phyloP scores from a whole-genome alignment of 2,329 filamentous ascomycete species.

The Cladosporium sp. region DNA sequence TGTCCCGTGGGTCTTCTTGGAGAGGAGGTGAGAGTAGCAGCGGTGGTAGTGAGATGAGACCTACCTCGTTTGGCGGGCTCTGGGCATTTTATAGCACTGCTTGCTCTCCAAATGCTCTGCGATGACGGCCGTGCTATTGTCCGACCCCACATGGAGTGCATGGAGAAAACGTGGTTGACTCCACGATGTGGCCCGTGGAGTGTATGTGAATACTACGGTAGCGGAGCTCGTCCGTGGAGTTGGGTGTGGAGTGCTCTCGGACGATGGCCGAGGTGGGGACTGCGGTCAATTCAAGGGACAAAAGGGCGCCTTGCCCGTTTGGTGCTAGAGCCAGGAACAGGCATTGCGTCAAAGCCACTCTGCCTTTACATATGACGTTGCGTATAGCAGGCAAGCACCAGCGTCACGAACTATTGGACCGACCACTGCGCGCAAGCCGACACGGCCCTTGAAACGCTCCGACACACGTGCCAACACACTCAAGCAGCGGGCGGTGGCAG shows the following conservation, averaged over 20 bases:
- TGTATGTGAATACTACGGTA: neutral
- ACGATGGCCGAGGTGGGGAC: neutral
- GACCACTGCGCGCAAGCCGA: neutral
- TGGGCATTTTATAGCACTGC: neutral
- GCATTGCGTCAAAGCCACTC: slow-evolving; percentile 4
- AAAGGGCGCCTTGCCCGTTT: neutral
- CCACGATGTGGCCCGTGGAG: neutral
- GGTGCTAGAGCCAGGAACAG: slow-evolving; percentile 2
- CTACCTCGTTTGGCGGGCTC: neutral
- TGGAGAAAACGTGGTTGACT: neutral
- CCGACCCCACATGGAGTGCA: neutral
- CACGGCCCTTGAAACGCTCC: neutral
- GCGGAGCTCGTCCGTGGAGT: too few relatives aligned
- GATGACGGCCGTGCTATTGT: neutral
- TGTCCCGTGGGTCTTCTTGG: neutral
- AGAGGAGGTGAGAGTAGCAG: neutral
- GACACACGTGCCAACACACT: neutral
- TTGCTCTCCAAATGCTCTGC: neutral
- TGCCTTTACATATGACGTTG: slow-evolving; percentile 10
- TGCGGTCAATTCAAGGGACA: neutral
- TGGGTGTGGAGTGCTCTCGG: neutral
- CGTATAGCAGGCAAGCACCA: neutral
- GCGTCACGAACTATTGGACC: neutral
- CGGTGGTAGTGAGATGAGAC: neutral
- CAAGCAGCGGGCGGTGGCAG: neutral